Evolutionary conservation across 2,329 filamentous ascomycete genomes (phyloP).

Genomic region (Akanthomyces dipterigenus): DNA sequence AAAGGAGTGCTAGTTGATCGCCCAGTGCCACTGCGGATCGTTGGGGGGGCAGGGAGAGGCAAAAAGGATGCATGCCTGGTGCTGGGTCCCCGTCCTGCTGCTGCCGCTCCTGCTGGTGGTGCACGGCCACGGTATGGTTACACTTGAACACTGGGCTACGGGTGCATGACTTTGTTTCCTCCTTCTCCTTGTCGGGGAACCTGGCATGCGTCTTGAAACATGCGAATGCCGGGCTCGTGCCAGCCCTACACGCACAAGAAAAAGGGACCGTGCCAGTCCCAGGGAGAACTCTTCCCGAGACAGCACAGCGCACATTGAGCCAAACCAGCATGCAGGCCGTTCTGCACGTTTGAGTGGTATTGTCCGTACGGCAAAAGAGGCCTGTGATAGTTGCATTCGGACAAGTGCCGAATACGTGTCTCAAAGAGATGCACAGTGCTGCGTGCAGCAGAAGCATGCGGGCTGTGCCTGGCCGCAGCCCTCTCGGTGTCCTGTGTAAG

Average conservation of each 20-base stretch:
- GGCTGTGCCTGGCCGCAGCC: background rate
- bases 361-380: background rate
- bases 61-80: background rate
- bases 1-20: background rate
- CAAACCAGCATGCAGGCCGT: background rate
- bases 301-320: background rate
- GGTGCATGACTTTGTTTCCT: background rate
- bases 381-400: background rate
- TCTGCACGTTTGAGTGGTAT: too few species aligned
- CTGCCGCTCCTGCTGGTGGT: background rate
- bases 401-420: background rate
- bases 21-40: conserved; percentile 1
- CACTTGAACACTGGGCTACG: background rate
- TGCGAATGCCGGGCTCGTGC: background rate
- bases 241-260: background rate
- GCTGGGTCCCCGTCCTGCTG: background rate
- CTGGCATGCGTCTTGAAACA: background rate
- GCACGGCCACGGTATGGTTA: background rate
- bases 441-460: background rate
- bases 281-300: background rate
- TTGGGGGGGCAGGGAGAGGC: background rate
- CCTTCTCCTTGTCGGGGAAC: background rate
- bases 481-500: background rate
- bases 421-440: background rate
- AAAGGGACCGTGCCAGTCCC: background rate